These are phyloP conservation scores for Kwoniella bestiolae DNA, from an alignment of 768 basidiomycete species.

Conservation along the genomic window DNA sequence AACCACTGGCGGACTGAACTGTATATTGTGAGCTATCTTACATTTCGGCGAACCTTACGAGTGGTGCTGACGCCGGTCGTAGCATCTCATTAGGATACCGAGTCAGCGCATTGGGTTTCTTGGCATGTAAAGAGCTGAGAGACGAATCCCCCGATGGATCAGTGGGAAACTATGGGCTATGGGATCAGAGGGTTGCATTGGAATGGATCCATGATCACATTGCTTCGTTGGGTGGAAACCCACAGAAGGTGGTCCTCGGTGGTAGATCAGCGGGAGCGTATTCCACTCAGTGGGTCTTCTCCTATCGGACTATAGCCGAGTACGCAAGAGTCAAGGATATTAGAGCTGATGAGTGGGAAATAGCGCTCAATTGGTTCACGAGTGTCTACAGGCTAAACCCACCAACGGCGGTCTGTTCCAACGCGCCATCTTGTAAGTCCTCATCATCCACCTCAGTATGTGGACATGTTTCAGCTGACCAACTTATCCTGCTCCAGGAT, in stretches of 20 bases:
- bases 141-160: constrained; percentile 26
- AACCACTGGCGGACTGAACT: no score
- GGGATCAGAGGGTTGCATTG: constrained; percentile 27
- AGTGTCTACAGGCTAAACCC: constrained; percentile 6
- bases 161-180: constrained; percentile 28
- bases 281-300: constrained; percentile 9
- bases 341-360: no score
- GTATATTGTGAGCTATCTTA: constrained; percentile 16
- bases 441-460: background rate
- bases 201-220: constrained; percentile 26
- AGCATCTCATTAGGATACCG: constrained; percentile 23
- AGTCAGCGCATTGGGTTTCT: constrained; percentile 24
- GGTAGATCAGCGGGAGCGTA: constrained; percentile 28
- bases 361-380: constrained; percentile 13
- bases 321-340: no score
- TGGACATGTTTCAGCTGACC: background rate
- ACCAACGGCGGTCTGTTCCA: constrained; percentile 12
- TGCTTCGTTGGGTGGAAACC: constrained; percentile 25
- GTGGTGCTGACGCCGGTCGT: background rate
- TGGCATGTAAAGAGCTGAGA: constrained; percentile 21
- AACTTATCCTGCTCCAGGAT: background rate
- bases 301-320: background rate
- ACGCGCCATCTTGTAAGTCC: constrained; percentile 16
- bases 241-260: constrained; percentile 16
- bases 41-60: background rate